These are phyloP conservation scores for Talaromyces islandicus DNA, from an alignment of 2,329 filamentous ascomycete genomes.

Conservation along the genomic window DNA sequence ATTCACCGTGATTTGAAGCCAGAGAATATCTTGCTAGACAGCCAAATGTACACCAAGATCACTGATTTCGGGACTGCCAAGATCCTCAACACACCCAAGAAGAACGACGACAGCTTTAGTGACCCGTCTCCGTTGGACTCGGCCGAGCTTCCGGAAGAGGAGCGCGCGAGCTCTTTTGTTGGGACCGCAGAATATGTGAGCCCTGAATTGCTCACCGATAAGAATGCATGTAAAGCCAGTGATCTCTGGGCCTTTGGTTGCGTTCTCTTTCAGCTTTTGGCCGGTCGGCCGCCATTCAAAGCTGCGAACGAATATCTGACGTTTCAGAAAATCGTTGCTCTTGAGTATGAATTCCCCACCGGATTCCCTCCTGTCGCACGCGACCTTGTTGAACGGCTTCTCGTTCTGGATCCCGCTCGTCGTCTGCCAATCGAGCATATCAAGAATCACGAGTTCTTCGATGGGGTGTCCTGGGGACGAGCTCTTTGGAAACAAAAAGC, in stretches of 20 bases:
- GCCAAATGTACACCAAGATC: slow-evolving; percentile 96
- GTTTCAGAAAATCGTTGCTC: slow-evolving; percentile 92
- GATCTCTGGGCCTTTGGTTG: slow-evolving; percentile 98
- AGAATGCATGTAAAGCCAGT: slow-evolving; percentile 95
- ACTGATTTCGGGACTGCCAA: slow-evolving; percentile 99
- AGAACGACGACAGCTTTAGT: slow-evolving; percentile 43
- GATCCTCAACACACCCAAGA: slow-evolving; percentile 57
- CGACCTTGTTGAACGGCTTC: slow-evolving; percentile 81
- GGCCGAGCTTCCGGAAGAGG: slow-evolving; percentile 56
- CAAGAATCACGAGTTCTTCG: slow-evolving; percentile 93
- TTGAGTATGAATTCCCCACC: slow-evolving; percentile 88
- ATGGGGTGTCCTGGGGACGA: slow-evolving; percentile 77
- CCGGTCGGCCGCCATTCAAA: slow-evolving; percentile 96
- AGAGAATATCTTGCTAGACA: slow-evolving; percentile 91
- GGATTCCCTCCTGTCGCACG: slow-evolving; percentile 81
- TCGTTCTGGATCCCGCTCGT: slow-evolving; percentile 80
- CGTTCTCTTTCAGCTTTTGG: slow-evolving; percentile 91
- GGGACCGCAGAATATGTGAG: slow-evolving; percentile 98
- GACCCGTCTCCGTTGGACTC: slow-evolving; percentile 43
- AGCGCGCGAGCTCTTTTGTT: slow-evolving; percentile 87
- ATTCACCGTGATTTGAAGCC: slow-evolving; percentile 97
- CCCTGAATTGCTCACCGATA: slow-evolving; percentile 91
- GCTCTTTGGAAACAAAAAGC: slow-evolving; percentile 84
- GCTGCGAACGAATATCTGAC: slow-evolving; percentile 92
- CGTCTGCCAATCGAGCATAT: slow-evolving; percentile 91